Base-by-base conservation (phyloP, 163 green algal genomes). In the Prototheca cutis region DNA sequence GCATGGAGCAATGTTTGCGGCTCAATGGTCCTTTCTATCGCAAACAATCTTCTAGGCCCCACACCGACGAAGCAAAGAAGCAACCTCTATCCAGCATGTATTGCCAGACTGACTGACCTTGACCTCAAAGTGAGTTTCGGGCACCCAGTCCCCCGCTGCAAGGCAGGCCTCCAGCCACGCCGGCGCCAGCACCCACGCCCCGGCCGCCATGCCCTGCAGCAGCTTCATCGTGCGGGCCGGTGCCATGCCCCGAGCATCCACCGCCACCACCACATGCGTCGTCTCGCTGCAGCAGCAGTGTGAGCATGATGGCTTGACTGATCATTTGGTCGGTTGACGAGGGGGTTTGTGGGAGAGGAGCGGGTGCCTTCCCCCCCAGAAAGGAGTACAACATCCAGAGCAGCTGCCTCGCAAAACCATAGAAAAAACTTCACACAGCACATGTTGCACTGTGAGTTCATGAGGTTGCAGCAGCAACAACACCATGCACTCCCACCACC, bases 101-200 rank as follows among this genome's bases (percentile, higher is more conserved):
- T 15, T 45, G 36, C 29, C 19, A 4, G 27, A 6, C 33, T 17
- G 5, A 24, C 56, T 36, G 25, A 53, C 67, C 61, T 51, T 34
- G 0, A 66, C 62, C 48, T 71, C 47, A 25, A 61, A 68, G 7
- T n/a, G 30, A 4, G 23, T 6, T 49, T 75, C 68, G 5, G 40
- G n/a, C 42, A 75, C 31, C 56, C 62, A 65, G 24, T 19, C 21
- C n/a, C 56, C 40, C 23, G 48, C 55, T 4, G 47, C 24, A 40
- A 71, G 23, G 61, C 62, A 75, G 29, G 68, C 68, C 8, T 63
- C 58, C 33, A 75, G 6, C 56, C 63, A 75, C 27, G 42, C 49
- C 40, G 53, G 40, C 30, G 40, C 47, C 3, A 75, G 28, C 19
- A 71, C 27, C 62, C 68, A 71, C 51, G 62, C 71, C 33, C 68